These are phyloP conservation scores for Yamadazyma atmosphaerica DNA, from an alignment of 1,139 yeast species.

Conservation along the genomic window DNA sequence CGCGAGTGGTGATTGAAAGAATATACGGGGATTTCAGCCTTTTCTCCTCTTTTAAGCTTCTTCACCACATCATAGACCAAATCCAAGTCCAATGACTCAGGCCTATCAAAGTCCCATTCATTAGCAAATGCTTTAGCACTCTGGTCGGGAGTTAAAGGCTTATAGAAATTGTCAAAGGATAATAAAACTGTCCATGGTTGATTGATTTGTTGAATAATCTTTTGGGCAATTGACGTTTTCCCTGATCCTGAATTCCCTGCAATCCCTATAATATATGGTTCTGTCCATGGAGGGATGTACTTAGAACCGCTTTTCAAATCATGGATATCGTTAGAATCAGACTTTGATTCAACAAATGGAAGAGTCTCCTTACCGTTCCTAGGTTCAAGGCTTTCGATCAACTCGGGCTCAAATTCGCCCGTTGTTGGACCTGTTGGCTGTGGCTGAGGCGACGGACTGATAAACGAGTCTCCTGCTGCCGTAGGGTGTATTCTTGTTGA, in stretches of 20 bases:
- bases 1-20: slow-evolving; percentile 77
- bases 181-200: slow-evolving; percentile 96
- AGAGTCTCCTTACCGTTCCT: background rate
- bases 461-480: slow-evolving; percentile 2
- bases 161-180: slow-evolving; percentile 89
- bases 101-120: slow-evolving; percentile 85
- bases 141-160: slow-evolving; percentile 64
- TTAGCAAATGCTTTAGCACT: slow-evolving; percentile 60
- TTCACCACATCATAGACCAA: slow-evolving; percentile 61
- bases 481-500: slow-evolving; percentile 12
- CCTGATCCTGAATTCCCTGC: slow-evolving; percentile 97
- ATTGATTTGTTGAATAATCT: slow-evolving; percentile 73
- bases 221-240: slow-evolving; percentile 87
- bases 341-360: background rate
- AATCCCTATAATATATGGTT: slow-evolving; percentile 90
- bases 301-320: slow-evolving; percentile 13
- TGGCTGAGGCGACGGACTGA: slow-evolving; percentile 2
- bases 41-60: slow-evolving; percentile 56
- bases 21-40: slow-evolving; percentile 79
- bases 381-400: background rate
- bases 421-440: too few species aligned
- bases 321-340: slow-evolving; percentile 1
- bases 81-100: slow-evolving; percentile 79
- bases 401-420: too few species aligned
- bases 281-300: slow-evolving; percentile 93